These are phyloP conservation scores for Gilbertella persicaria DNA, from an alignment of 371 early-diverging fungal genomes.

Conservation along the genomic window DNA sequence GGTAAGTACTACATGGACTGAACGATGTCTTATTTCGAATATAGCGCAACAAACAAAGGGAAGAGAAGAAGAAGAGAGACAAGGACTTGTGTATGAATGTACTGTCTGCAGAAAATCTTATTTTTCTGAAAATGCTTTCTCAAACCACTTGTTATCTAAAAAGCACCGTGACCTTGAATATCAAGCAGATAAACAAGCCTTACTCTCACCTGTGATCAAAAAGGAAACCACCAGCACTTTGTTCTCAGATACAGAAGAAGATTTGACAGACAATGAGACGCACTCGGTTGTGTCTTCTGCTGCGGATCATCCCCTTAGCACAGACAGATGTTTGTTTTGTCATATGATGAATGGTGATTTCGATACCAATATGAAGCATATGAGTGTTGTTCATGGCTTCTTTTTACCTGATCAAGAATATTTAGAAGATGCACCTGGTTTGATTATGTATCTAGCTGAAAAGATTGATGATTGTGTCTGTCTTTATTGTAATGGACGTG, in stretches of 20 bases:
- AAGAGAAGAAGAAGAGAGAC: constrained; percentile 42
- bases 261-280: constrained; percentile 22
- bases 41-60: constrained; percentile 52
- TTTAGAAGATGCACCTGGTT: constrained; percentile 81
- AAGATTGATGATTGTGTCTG: constrained; percentile 93
- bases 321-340: constrained; percentile 75
- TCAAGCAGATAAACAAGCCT: constrained; percentile 22
- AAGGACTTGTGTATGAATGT: constrained; percentile 44
- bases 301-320: constrained; percentile 4
- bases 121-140: constrained; percentile 80
- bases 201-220: constrained; percentile 13
- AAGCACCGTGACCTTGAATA: constrained; percentile 86
- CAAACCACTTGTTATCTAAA: constrained; percentile 85
- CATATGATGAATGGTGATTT: constrained; percentile 59
- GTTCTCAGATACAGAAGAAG: constrained; percentile 32
- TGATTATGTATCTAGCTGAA: constrained; percentile 88
- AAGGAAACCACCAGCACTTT: constrained; percentile 11
- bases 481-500: constrained; percentile 93
- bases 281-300: constrained; percentile 15
- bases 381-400: constrained; percentile 88
- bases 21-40: background rate
- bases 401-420: constrained; percentile 96
- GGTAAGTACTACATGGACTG: constrained; percentile 34
- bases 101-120: constrained; percentile 65
- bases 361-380: constrained; percentile 87